These are phyloP conservation scores for Suillus subaureus DNA, from an alignment of 768 basidiomycete genomes.

Conservation along the genomic window DNA sequence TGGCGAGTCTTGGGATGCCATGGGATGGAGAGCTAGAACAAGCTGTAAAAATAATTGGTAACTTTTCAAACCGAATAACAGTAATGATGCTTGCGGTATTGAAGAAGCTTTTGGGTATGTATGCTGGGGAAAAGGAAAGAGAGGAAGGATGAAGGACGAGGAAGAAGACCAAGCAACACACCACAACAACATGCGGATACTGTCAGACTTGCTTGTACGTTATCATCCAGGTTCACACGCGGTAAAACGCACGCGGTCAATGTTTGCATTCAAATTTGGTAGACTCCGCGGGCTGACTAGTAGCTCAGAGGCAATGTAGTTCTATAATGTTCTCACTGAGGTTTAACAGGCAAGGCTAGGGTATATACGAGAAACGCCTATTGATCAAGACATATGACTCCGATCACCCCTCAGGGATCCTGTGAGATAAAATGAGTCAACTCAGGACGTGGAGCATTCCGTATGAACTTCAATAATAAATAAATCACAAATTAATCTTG, in stretches of 20 bases:
- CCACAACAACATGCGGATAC: slow-evolving; percentile 25
- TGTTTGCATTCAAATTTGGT: not conserved
- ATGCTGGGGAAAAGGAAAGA: slow-evolving; percentile 19
- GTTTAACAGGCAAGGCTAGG: not conserved
- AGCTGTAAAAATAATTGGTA: slow-evolving; percentile 8
- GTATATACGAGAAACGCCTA: not conserved
- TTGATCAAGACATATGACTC: not conserved
- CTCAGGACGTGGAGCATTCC: not conserved
- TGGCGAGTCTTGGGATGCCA: slow-evolving; percentile 29
- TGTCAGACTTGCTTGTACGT: slow-evolving; percentile 23
- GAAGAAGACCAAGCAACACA: slow-evolving; percentile 21
- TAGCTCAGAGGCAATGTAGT: not conserved
- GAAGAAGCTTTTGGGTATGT: slow-evolving; percentile 35
- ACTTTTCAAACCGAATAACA: not conserved
- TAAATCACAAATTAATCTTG: not conserved
- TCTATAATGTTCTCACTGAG: not conserved
- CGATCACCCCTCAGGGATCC: not conserved
- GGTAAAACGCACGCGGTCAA: slow-evolving; percentile 6
- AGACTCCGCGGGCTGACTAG: not conserved
- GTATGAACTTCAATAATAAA: not conserved
- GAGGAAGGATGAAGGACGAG: slow-evolving; percentile 16
- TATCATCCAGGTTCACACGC: slow-evolving; percentile 18
- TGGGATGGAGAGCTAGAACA: slow-evolving; percentile 14
- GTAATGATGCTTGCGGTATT: not conserved
- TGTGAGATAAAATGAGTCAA: not conserved